Evolutionary conservation across 345 rosid genomes (phyloP).

Genomic region (Eucalyptus regnans): DNA sequence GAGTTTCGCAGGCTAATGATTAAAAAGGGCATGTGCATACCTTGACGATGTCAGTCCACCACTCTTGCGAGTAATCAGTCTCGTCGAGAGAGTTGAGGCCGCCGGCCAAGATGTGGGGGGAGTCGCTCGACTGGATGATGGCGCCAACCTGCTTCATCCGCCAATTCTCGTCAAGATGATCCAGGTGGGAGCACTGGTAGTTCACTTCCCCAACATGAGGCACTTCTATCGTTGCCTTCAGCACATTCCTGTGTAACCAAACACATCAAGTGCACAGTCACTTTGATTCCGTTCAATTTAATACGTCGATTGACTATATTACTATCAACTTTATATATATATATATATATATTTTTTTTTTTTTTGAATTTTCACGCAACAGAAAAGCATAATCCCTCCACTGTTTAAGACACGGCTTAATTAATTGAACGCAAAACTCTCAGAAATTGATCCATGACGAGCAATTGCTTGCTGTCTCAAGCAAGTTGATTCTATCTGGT

Average conservation of each 20-base stretch:
- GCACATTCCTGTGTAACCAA: constrained; percentile 45
- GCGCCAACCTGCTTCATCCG: constrained; percentile 88
- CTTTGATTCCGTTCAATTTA: background rate
- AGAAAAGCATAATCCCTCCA: background rate
- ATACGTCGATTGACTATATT: background rate
- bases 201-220: constrained; percentile 74
- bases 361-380: background rate
- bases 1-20: too few species aligned
- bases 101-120: constrained; percentile 20
- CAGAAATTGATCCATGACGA: background rate
- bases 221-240: constrained; percentile 74
- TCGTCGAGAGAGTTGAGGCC: too few species aligned
- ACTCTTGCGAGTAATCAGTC: too few species aligned
- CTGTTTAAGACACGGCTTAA: background rate
- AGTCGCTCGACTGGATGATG: constrained; percentile 45
- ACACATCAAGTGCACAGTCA: background rate
- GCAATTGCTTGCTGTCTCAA: background rate
- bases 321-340: background rate
- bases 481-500: background rate
- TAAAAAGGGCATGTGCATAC: too few species aligned
- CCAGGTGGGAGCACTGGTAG: constrained; percentile 82
- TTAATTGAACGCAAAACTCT: background rate
- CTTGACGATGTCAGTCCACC: too few species aligned
- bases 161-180: constrained; percentile 89
- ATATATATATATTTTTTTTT: too few species aligned